phyloP scores from a whole-genome alignment of 2,329 filamentous ascomycete genomes.

The Sarocladiaceae sp. region DNA sequence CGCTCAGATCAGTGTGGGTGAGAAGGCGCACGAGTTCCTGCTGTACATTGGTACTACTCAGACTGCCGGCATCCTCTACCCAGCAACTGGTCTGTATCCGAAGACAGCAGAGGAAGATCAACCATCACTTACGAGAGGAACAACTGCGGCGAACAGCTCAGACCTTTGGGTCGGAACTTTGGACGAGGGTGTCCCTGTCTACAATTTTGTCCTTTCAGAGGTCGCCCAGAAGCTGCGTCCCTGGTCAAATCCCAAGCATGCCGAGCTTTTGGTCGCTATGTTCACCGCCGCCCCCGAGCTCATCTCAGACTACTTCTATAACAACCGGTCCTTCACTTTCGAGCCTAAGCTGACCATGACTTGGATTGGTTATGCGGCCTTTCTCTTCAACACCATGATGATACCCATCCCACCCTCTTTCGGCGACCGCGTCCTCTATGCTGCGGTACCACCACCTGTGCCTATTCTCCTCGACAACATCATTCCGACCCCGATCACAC shows the following conservation, averaged over 20 bases:
- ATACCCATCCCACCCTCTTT: constrained; percentile 70
- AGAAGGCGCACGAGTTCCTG: constrained; percentile 72
- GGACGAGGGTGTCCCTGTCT: constrained; percentile 63
- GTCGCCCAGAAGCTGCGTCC: constrained; percentile 78
- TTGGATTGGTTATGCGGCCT: constrained; percentile 91
- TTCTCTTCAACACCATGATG: constrained; percentile 77
- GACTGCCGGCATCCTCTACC: constrained; percentile 68
- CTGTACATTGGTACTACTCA: constrained; percentile 69
- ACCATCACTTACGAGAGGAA: neutral
- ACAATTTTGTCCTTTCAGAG: constrained; percentile 74
- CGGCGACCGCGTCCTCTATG: constrained; percentile 58
- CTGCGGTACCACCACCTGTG: constrained; percentile 70
- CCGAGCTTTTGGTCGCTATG: constrained; percentile 74
- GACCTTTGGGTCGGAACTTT: constrained; percentile 5
- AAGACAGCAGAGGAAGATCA: constrained; percentile 55
- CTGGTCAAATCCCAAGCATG: constrained; percentile 76
- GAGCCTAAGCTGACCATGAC: constrained; percentile 90
- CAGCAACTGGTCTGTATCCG: constrained; percentile 81
- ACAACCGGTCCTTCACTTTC: constrained; percentile 75
- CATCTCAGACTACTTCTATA: constrained; percentile 80
- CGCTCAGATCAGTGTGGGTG: constrained; percentile 49
- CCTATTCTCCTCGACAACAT: constrained; percentile 81
- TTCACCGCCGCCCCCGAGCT: constrained; percentile 82
- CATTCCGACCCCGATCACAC: constrained; percentile 74
- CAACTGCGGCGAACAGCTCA: neutral